Evolutionary conservation across 106 monocot genomes (phyloP), one percentile per base, ranked within the genome.

Genomic region (Cymbidium sinense): DNA sequence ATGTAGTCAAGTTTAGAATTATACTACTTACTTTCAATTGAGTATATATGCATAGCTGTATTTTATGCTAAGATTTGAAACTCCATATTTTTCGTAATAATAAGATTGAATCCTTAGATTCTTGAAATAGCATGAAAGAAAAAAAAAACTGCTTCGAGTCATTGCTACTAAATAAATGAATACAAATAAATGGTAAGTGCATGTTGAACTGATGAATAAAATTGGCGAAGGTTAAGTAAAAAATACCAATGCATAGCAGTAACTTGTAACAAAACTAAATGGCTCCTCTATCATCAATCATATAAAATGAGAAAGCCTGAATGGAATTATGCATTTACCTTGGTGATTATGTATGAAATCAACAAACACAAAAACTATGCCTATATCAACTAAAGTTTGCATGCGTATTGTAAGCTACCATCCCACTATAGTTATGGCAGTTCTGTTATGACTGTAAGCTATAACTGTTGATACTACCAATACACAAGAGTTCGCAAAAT

Each of bases 181-280:
- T 4, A 67, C 28, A 67, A 19, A 61, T 31, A 31, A 29, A 58
- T 58, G 58, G 5, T 6, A 58, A 58, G 58, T 13, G 58, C 0
- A 3, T 20, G 21, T 58, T n/a, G 21, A 58, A 58, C 21, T 58
- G 23, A 67, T 0, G 33, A 67, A 67, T 31, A 31, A 67, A 67
- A 17, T 6, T 17, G 67, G 25, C 12, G 15, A 17, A 67, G 67
- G 67, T 31, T 31, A 0, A 2, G 67, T 33, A 67, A 15, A n/a
- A 67, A 67, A 33, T 29, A 67, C 3, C 23, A 58, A 58, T 58
- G 58, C 58, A 58, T 8, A 33, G 67, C 30, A 13, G 67, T 34
- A 67, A 15, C 17, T 67, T 67, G 67, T 67, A 67, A 67, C 33
- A 67, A 62, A 67, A 67, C 31, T 67, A 31, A 31, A 67, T 67